Percentiles rank a stretch among this genome's conserved stretches.
These are phyloP conservation scores for Colletotrichum musae DNA, from an alignment of 2,329 filamentous ascomycete species.

Conservation along the genomic window DNA sequence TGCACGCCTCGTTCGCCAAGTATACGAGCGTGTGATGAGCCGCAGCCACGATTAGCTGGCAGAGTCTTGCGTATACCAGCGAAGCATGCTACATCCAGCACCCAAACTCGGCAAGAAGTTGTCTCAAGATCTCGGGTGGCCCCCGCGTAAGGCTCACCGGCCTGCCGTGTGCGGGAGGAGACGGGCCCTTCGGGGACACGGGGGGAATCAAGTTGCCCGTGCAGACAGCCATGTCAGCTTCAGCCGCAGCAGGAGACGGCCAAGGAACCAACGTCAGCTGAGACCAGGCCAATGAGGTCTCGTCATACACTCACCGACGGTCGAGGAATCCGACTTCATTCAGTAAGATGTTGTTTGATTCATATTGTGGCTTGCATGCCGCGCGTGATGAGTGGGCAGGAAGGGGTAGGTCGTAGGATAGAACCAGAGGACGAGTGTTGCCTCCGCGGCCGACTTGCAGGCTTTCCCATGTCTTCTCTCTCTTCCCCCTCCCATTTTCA, in stretches of 20 bases:
- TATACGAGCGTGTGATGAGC: neutral
- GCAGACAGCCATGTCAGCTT: constrained; percentile 27
- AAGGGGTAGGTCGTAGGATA: neutral
- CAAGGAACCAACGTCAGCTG: constrained; percentile 6
- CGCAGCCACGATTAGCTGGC: no score
- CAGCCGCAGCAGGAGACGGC: constrained; percentile 10
- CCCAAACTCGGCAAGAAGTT: constrained; percentile 7
- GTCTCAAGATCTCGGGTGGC: neutral
- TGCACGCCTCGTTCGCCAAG: neutral
- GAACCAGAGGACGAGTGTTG: no score
- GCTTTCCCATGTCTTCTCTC: neutral
- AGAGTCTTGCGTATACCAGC: neutral
- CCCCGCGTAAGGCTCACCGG: neutral
- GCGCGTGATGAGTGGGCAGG: neutral
- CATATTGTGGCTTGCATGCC: constrained; percentile 14
- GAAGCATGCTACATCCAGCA: neutral
- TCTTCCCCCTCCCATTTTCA: no score
- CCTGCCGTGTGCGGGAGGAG: constrained; percentile 7
- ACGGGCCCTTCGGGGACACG: neutral
- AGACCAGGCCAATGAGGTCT: neutral
- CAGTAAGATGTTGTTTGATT: constrained; percentile 1
- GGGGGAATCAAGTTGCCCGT: neutral
- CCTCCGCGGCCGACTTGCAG: neutral
- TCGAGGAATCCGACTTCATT: constrained; percentile 6
- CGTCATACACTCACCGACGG: neutral